These are phyloP conservation scores for Pseudoscleropodium purum DNA, from an alignment of 225 moss, liverwort and hornwort species.

Conservation along the genomic window DNA sequence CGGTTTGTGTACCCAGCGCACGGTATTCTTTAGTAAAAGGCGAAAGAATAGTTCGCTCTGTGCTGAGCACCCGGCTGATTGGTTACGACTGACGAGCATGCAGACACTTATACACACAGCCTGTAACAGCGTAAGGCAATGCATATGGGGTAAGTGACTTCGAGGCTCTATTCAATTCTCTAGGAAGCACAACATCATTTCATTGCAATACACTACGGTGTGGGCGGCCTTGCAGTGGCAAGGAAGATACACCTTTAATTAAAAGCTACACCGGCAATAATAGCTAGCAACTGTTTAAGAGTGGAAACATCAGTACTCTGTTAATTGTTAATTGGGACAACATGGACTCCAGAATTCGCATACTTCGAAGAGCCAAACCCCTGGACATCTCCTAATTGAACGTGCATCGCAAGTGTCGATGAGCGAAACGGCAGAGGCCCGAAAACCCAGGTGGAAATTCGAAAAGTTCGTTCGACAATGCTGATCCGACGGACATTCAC, in stretches of 20 bases:
- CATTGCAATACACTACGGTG: too few relatives aligned
- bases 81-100: rapidly evolving
- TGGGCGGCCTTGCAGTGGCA: not conserved
- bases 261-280: not conserved
- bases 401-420: not conserved
- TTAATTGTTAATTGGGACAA: not conserved
- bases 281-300: too few relatives aligned
- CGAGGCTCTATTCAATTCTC: too few relatives aligned
- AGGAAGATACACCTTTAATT: not conserved
- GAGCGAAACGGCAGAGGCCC: not conserved
- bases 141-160: not conserved
- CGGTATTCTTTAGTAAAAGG: constrained; percentile 35
- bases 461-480: not conserved
- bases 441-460: not conserved
- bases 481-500: not conserved
- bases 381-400: not conserved
- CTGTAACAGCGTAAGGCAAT: not conserved
- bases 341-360: not conserved
- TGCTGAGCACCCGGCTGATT: not conserved
- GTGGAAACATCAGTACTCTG: not conserved
- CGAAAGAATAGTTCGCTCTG: constrained; percentile 35
- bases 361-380: not conserved
- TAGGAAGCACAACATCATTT: not conserved
- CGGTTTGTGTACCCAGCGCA: not conserved
- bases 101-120: not conserved